A percentile compares a stretch with the other conserved stretches of the same genome.
These are phyloP conservation scores for Strobilomyces echinocephalus DNA, from an alignment of 768 basidiomycete species.

Conservation along the genomic window DNA sequence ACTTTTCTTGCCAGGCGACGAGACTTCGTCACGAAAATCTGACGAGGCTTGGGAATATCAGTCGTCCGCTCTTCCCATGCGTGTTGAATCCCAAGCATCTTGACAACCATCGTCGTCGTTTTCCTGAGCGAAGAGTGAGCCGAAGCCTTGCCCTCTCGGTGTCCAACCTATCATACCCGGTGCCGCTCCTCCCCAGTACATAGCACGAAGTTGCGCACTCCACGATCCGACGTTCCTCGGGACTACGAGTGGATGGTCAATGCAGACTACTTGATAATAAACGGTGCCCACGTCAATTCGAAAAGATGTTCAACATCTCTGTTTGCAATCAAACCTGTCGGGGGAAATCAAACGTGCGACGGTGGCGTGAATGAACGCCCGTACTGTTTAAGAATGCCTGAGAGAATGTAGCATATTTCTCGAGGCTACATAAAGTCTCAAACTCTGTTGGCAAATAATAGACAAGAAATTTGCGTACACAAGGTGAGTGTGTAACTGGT, in stretches of 20 bases:
- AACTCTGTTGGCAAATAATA: conserved; percentile 9
- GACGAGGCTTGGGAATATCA: conserved; percentile 47
- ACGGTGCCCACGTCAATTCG: conserved; percentile 19
- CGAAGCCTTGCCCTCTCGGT: not conserved
- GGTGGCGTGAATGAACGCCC: not conserved
- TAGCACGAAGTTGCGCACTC: conserved; percentile 58
- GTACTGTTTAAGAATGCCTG: conserved; percentile 26
- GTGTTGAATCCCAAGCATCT: conserved; percentile 64
- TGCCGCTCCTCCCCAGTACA: conserved; percentile 68
- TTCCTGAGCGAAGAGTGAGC: conserved; percentile 39
- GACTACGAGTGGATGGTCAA: conserved; percentile 20
- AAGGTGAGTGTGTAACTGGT: conserved; percentile 54
- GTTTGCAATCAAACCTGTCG: conserved; percentile 22
- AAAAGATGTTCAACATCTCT: conserved; percentile 26
- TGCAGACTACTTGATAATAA: conserved; percentile 11
- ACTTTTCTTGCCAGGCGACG: conserved; percentile 62
- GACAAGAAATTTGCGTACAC: conserved; percentile 38
- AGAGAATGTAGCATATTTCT: conserved; percentile 30
- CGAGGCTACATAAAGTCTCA: conserved; percentile 40
- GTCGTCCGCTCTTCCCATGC: conserved; percentile 36
- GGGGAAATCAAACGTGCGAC: not conserved
- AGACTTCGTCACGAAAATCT: conserved; percentile 72
- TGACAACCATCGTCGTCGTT: conserved; percentile 74
- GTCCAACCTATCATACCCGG: conserved; percentile 44
- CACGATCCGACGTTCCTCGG: conserved; percentile 52